phyloP scores from a whole-genome alignment of 2,329 filamentous ascomycete species.

The Seiridium unicorne region DNA sequence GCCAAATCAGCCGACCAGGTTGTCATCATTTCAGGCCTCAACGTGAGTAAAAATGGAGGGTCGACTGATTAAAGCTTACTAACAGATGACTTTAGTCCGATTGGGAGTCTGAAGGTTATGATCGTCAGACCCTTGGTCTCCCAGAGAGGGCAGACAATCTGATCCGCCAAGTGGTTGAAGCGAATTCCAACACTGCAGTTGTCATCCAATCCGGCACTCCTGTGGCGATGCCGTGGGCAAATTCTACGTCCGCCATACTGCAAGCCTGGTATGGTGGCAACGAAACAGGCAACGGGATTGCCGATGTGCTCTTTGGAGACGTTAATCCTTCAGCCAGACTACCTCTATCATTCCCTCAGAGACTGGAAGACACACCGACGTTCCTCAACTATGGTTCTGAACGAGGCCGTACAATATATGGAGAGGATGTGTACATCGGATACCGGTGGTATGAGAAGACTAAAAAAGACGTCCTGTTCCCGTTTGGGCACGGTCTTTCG shows the following conservation, averaged over 20 bases:
- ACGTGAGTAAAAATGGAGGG: slow-evolving; percentile 32
- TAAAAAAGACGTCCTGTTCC: slow-evolving; percentile 63
- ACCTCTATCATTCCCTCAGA: slow-evolving; percentile 68
- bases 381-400: slow-evolving; percentile 74
- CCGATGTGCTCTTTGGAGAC: slow-evolving; percentile 73
- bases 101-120: slow-evolving; percentile 77
- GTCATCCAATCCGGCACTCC: slow-evolving; percentile 78
- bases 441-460: slow-evolving; percentile 78
- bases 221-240: slow-evolving; percentile 68
- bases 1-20: slow-evolving; percentile 73
- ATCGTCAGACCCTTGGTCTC: slow-evolving; percentile 75
- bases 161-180: slow-evolving; percentile 61
- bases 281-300: slow-evolving; percentile 78
- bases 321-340: slow-evolving; percentile 74
- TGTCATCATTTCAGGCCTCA: slow-evolving; percentile 73
- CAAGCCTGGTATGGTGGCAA: slow-evolving; percentile 86
- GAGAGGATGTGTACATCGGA: slow-evolving; percentile 78
- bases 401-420: slow-evolving; percentile 70
- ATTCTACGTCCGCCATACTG: slow-evolving; percentile 55
- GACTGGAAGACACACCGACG: slow-evolving; percentile 68
- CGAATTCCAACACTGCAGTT: slow-evolving; percentile 68
- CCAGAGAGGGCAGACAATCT: slow-evolving; percentile 71
- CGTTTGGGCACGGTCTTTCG: slow-evolving; percentile 77
- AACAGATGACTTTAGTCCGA: slow-evolving; percentile 39
- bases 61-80: too few relatives aligned